Evolutionary conservation across 768 basidiomycete species (phyloP).

Genomic region (Postia placenta): DNA sequence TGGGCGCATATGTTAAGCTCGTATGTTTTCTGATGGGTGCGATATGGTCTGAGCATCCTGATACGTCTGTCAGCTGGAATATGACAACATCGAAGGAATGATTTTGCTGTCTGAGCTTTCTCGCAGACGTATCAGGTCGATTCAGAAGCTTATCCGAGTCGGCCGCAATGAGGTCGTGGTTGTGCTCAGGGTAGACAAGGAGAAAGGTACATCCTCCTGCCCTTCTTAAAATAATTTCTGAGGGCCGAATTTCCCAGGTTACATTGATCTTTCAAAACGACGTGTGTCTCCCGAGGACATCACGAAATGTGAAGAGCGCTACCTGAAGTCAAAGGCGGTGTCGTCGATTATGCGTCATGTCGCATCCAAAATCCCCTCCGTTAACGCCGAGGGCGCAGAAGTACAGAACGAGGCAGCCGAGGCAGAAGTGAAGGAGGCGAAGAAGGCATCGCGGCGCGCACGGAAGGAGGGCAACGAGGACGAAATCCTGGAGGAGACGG

Average conservation of each 20-base stretch:
- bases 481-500: constrained; percentile 34
- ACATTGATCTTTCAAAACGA: constrained; percentile 98
- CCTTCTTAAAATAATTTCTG: not conserved
- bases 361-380: constrained; percentile 68
- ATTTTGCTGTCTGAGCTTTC: constrained; percentile 98
- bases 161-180: constrained; percentile 99
- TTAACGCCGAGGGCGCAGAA: constrained; percentile 30
- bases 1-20: constrained; percentile 99
- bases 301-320: constrained; percentile 96
- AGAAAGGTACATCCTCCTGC: constrained; percentile 63
- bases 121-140: constrained; percentile 90
- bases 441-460: constrained; percentile 38
- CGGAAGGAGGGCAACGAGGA: constrained; percentile 42
- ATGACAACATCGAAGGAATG: constrained; percentile 99
- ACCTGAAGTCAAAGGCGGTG: constrained; percentile 96
- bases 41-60: constrained; percentile 1
- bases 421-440: constrained; percentile 33
- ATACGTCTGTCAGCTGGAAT: constrained; percentile 67
- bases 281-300: constrained; percentile 98
- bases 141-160: constrained; percentile 96
- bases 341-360: constrained; percentile 91
- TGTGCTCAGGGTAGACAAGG: constrained; percentile 96
- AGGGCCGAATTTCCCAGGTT: constrained; percentile 48
- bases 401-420: constrained; percentile 20
- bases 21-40: constrained; percentile 39